phyloP scores from a whole-genome alignment of 768 basidiomycete species.

The Tulasnella sp. region DNA sequence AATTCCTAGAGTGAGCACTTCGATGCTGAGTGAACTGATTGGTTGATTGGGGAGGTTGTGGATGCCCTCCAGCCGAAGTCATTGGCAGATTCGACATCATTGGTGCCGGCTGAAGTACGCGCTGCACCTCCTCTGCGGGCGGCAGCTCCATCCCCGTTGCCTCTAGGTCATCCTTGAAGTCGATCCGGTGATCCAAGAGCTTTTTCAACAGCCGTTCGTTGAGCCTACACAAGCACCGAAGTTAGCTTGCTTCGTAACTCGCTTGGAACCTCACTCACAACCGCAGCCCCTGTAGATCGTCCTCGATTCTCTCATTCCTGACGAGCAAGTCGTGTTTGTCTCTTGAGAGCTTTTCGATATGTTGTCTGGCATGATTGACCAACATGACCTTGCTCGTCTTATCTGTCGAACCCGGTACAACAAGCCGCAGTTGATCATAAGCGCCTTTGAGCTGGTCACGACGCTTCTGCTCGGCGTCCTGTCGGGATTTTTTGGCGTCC shows the following conservation, averaged over 20 bases:
- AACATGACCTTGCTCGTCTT: constrained; percentile 18
- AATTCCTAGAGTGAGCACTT: constrained; percentile 7
- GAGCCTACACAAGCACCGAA: too few species aligned
- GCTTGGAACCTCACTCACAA: constrained; percentile 2
- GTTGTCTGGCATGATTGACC: constrained; percentile 4
- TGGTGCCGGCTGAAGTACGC: background rate
- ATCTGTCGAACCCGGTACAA: constrained; percentile 12
- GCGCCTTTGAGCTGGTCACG: constrained; percentile 17
- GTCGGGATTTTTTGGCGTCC: constrained; percentile 17
- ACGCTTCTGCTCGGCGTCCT: constrained; percentile 18
- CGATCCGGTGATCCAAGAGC: constrained; percentile 1
- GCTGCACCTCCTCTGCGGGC: background rate
- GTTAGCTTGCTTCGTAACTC: too few species aligned
- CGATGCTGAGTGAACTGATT: background rate
- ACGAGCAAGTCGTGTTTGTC: background rate
- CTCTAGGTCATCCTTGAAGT: constrained; percentile 8
- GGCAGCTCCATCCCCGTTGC: constrained; percentile 2
- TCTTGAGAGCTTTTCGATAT: constrained; percentile 11
- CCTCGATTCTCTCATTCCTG: background rate
- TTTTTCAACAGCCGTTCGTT: constrained; percentile 8
- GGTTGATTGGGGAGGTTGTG: background rate
- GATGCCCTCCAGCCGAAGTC: background rate
- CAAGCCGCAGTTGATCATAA: constrained; percentile 14
- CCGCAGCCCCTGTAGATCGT: background rate
- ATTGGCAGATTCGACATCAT: background rate